Conservation (phyloP, 768 basidiomycete species). For the Russula sp. region DNA sequence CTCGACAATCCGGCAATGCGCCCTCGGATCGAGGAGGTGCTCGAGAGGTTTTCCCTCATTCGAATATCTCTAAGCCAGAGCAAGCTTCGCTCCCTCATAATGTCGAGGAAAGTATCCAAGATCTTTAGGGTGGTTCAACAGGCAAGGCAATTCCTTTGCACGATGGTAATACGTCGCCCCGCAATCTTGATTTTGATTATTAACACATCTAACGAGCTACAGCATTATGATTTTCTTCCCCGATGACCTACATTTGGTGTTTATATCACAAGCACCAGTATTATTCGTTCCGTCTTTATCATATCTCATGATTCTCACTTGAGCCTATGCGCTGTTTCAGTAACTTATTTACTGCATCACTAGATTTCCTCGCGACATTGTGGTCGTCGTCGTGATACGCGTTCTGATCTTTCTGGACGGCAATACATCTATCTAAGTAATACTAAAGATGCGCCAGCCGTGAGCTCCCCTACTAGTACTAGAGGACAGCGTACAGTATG, state of each 20-base stretch:
- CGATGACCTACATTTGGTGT: too few relatives aligned
- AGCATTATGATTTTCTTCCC: neutral
- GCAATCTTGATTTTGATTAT: constrained; percentile 1
- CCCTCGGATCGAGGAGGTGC: constrained; percentile 31
- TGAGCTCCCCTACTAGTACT: too few relatives aligned
- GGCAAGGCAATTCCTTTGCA: constrained; percentile 11
- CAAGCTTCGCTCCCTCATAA: constrained; percentile 19
- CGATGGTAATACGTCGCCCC: neutral
- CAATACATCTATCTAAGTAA: too few relatives aligned
- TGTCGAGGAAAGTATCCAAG: constrained; percentile 2
- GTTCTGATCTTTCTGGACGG: too few relatives aligned
- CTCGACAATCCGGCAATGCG: constrained; percentile 32
- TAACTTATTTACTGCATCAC: too few relatives aligned
- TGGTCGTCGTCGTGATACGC: too few relatives aligned
- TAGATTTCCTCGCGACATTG: too few relatives aligned
- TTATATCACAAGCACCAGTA: neutral
- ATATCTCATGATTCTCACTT: too few relatives aligned
- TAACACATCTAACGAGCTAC: neutral
- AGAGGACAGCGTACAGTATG: too few relatives aligned
- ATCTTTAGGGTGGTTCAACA: neutral
- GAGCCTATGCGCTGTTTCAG: too few relatives aligned
- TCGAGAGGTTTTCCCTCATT: constrained; percentile 8
- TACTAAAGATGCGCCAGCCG: too few relatives aligned
- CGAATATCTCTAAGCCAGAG: constrained; percentile 1
- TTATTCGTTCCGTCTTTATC: too few relatives aligned